These are phyloP conservation scores for Lumnitzera littorea DNA, from an alignment of 345 rosid genomes.

Conservation along the genomic window DNA sequence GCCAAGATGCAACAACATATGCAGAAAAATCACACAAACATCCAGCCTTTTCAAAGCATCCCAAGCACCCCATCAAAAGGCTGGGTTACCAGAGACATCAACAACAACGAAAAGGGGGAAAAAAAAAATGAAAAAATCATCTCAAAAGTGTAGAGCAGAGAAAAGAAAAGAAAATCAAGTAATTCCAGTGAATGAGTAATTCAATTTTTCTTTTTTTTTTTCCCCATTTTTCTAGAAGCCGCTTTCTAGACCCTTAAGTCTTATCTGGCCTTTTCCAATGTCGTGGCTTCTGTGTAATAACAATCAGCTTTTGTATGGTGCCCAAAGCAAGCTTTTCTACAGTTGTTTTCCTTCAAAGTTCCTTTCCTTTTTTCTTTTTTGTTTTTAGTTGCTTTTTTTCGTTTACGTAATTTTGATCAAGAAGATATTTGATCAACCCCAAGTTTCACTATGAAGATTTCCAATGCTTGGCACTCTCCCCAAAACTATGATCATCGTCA, in stretches of 20 bases:
- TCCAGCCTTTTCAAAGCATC: slow-evolving; percentile 10
- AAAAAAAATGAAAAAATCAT: background rate
- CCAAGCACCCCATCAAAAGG: slow-evolving; percentile 33
- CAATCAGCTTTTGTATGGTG: slow-evolving; percentile 17
- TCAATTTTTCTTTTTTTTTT: background rate
- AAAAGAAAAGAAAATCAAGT: too few relatives aligned
- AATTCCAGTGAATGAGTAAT: background rate
- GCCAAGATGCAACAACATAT: slow-evolving; percentile 24
- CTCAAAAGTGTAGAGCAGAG: too few relatives aligned
- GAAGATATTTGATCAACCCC: slow-evolving; percentile 1
- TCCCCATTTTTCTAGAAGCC: background rate
- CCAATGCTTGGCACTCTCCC: background rate
- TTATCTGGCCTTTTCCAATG: background rate
- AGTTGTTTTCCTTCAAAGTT: background rate
- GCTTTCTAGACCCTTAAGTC: too few relatives aligned
- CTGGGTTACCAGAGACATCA: slow-evolving; percentile 22
- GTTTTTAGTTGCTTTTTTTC: slow-evolving; percentile 9
- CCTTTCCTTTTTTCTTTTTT: background rate
- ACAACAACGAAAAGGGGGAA: slow-evolving; percentile 7
- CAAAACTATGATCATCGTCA: slow-evolving; percentile 9
- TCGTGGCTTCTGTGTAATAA: slow-evolving; percentile 8
- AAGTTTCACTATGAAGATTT: background rate
- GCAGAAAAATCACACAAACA: slow-evolving; percentile 20
- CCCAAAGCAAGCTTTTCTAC: slow-evolving; percentile 11
- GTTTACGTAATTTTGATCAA: slow-evolving; percentile 2